Base-by-base conservation (phyloP, 768 basidiomycete species). In the Infundibulicybe gibba region DNA sequence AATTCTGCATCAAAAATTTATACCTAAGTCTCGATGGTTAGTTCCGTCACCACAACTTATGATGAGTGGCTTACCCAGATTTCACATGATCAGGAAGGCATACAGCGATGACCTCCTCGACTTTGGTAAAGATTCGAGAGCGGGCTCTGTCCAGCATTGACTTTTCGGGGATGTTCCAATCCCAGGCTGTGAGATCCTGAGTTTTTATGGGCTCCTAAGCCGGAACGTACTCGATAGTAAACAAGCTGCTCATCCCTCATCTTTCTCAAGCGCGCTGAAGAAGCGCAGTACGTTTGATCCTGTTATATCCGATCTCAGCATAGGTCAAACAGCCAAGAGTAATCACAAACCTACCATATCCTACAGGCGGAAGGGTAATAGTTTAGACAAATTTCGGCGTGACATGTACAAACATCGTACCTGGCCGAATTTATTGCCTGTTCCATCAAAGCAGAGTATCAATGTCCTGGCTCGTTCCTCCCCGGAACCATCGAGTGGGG, bases 391-490 rank as follows among this genome's bases (percentile, higher is more conserved):
- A 3, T 25, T 38, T 14, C 14, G 10, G 3, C 4, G 35, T n/a
- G 3, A 10, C 10, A 38, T 38, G 3, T 38, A 6, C 10, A n/a
- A 10, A 10, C 15, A 15, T 19, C 49, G 65, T 31, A 76, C 77
- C 71, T 76, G 71, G 8, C 57, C 38, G 44, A 81, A 83, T 61
- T 80, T n/a, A n/a, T n/a, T 75, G 20, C 63, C 64, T n/a, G 66
- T 67, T 0, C 69, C 79, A 58, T 85, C 84, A 53, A 85, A 85
- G 55, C 84, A 85, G 1, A 85, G 62, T 1, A 85, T 25, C 25
- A 25, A 8, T 25, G 25, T 25, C 25, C 25, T 25, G 25, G 25
- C 25, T 25, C 25, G 25, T 4, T 25, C 8, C 25, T 25, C 25
- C 4, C 25, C 8, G 25, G n/a, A n/a, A n/a, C 8, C 25, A 25